These are phyloP conservation scores for Sporothrix globosa DNA, from an alignment of 2,329 filamentous ascomycete species.

Conservation along the genomic window DNA sequence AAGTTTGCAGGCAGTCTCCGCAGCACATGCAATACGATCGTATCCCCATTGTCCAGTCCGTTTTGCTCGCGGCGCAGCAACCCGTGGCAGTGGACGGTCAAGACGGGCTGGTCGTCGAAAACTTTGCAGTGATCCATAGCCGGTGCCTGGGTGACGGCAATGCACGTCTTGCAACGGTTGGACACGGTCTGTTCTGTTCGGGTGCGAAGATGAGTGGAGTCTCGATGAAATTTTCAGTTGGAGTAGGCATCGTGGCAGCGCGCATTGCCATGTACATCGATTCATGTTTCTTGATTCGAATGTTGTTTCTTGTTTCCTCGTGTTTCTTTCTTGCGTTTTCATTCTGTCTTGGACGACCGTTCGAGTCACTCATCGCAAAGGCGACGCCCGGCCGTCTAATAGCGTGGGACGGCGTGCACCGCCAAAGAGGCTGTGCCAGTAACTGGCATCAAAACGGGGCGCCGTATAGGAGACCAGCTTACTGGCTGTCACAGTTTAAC, in stretches of 20 bases:
- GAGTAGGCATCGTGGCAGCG: too few relatives aligned
- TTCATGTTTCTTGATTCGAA: too few relatives aligned
- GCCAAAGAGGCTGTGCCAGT: not conserved
- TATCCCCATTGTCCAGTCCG: not conserved
- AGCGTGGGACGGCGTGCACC: not conserved
- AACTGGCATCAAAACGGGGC: not conserved
- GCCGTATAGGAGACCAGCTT: not conserved
- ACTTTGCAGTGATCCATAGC: not conserved
- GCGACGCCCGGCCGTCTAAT: not conserved
- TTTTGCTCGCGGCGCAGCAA: constrained; percentile 17
- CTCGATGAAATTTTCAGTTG: not conserved
- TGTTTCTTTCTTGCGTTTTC: not conserved
- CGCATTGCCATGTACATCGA: too few relatives aligned
- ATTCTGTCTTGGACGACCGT: not conserved
- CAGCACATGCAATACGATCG: not conserved
- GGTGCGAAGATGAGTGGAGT: not conserved
- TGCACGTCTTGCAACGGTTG: constrained; percentile 18
- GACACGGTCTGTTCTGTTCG: constrained; percentile 8
- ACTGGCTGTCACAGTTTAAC: too few relatives aligned
- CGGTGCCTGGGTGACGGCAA: not conserved
- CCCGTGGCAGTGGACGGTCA: not conserved
- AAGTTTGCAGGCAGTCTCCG: not conserved
- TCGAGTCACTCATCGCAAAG: not conserved
- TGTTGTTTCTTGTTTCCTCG: not conserved
- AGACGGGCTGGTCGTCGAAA: not conserved